Evolutionary conservation across 768 basidiomycete genomes (phyloP), one percentile per base, ranked within the genome.

Genomic region (Astraeus odoratus): DNA sequence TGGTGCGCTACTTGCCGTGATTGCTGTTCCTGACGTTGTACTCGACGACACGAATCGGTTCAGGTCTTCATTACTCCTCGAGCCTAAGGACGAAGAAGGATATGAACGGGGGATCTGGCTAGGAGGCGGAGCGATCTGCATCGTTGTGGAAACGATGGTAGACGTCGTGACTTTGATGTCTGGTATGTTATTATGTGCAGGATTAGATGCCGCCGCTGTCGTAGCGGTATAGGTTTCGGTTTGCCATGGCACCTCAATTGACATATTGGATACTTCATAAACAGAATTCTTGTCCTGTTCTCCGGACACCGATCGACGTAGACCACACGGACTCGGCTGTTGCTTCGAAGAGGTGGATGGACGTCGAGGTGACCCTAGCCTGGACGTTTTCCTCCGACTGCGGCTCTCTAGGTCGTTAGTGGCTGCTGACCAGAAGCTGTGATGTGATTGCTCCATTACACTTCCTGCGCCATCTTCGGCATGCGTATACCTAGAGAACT

Each of bases 1-100:
- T 1, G 80, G 81, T 0, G 80, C 80, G 52, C 85, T 86, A 31
- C 79, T 79, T 4, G 76, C 68, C 9, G 83, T 86, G 40, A 85
- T 60, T 15, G 83, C 86, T 10, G 84, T 86, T 15, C 73, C 75
- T 3, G 86, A 88, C 25, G 80, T 74, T 8, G 92, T 93, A 56
- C 90, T 89, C 12, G 89, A 85, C 5, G 92, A 94, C 8, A 94
- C 88, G 57, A 89, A 90, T 20, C 93, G 84, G 56, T 86, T 88
- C 36, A 93, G 71, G 58, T 93, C 91, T 15, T 82, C 82, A 50
- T 77, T 77, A 13, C 73, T 67, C 2, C 72, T 67, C 25, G 71
- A 60, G 22, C 74, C 78, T 20, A 78, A 49, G 26, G 80, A 76
- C 16, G 71, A 70, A 7, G 77, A 66, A 22, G 79, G 75, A 57